phyloP scores from a whole-genome alignment of 169 alveolate species.

The Plasmodium inui region DNA sequence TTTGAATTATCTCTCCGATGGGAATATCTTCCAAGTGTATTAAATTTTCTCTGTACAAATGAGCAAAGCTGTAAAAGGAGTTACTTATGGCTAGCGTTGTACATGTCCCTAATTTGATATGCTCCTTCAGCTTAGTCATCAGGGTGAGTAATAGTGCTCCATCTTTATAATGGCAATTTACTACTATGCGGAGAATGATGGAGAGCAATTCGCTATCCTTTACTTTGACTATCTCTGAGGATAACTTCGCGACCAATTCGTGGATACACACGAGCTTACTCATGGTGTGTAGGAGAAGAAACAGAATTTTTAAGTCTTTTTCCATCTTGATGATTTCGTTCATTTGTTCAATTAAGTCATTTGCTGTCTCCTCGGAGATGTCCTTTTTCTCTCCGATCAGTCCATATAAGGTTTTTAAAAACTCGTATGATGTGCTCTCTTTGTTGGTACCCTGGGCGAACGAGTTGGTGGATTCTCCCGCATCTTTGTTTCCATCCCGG shows the following conservation, averaged over 20 bases:
- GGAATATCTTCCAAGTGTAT: conserved; percentile 14
- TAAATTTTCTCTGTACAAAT: conserved; percentile 10
- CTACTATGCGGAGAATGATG: conserved; percentile 21
- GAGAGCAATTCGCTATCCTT: conserved; percentile 51
- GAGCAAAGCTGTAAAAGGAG: conserved; percentile 29
- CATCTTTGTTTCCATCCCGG: not conserved
- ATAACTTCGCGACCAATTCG: conserved; percentile 6
- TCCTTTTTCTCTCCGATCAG: conserved; percentile 19
- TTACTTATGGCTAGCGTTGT: conserved; percentile 56
- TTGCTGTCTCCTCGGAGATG: conserved; percentile 24
- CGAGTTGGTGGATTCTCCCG: not conserved
- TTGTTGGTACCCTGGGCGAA: not conserved
- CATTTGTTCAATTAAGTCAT: conserved; percentile 8
- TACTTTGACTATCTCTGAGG: conserved; percentile 17
- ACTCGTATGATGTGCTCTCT: not conserved
- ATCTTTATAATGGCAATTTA: conserved; percentile 21
- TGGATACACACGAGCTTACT: conserved; percentile 35
- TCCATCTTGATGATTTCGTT: not conserved
- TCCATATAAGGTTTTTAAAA: conserved; percentile 10
- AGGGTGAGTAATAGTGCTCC: not conserved
- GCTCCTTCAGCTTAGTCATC: conserved; percentile 26
- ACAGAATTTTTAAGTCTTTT: conserved; percentile 25
- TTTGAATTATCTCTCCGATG: conserved; percentile 3
- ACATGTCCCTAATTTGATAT: conserved; percentile 20
- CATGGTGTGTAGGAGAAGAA: conserved; percentile 46